Base-by-base conservation (phyloP, 75 land plant genomes). In the Pseudotsuga menziesii region DNA sequence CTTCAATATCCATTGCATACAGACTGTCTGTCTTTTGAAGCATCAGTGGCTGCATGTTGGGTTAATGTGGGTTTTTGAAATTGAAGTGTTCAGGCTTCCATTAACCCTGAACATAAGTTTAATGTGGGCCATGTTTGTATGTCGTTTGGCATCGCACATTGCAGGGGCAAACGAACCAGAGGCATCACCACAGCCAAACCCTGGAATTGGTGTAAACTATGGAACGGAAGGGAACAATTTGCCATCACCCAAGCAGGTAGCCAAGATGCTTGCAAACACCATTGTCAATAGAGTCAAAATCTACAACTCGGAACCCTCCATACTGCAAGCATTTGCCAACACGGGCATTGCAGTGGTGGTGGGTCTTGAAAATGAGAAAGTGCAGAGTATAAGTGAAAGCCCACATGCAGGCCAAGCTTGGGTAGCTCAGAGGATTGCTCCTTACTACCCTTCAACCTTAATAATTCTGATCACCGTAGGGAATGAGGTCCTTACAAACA, bases 121-220 rank as follows among this genome's bases (percentile, higher is more conserved):
- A 48, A 48, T 48, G 54, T 48, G 54, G 54, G 54, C 9, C 2
- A 48, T 48, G 54, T 9, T 48, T 48, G 54, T 48, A 48, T 48
- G 54, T 9, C 9, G 2, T 48, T 48, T 48, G 54, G 12, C 9
- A 48, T 48, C 9, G 54, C 12, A 11, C 54, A 48, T 48, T 48
- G 54, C 54, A 48, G 54, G 54, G 54, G 11, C 12, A 48, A 48
- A 48, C 11, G 54, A 48, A 12, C 25, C 75, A 15, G 75, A 20
- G 6, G 58, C 54, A 26, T 22, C 32, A 2, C 4, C 78, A 25
- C 74, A 76, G 44, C 17, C 55, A 36, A 36, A 4, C 2, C 57
- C 57, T 3, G 80, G 58, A 59, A 76, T 77, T 4, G 87, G 87
- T 32, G 81, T 85, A 20, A 85, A 85, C 85, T 85, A 85, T 29